A percentile compares a stretch with the other conserved stretches of the same genome.
These are phyloP conservation scores for Acorus calamus DNA, from an alignment of 106 monocot genomes.

Conservation along the genomic window DNA sequence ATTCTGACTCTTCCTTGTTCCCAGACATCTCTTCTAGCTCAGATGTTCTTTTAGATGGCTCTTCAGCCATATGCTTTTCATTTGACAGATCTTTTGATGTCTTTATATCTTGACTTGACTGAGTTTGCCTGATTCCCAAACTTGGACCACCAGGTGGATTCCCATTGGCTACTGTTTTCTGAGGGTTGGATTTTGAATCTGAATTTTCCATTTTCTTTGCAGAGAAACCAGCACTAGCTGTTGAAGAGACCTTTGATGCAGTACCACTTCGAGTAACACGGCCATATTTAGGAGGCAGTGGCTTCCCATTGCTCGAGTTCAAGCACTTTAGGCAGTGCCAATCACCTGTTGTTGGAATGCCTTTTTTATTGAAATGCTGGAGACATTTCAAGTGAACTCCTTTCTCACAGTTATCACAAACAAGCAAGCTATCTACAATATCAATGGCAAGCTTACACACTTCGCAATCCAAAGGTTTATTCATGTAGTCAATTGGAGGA, in stretches of 20 bases:
- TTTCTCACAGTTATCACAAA: conserved; percentile 94
- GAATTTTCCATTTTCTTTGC: conserved; percentile 30
- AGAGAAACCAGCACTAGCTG: conserved; percentile 18
- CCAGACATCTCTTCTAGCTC: conserved; percentile 3
- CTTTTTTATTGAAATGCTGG: conserved; percentile 42
- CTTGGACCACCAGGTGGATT: conserved; percentile 16
- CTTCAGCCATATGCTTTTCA: conserved; percentile 4
- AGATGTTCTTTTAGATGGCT: conserved; percentile 7
- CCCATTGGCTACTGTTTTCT: conserved; percentile 25
- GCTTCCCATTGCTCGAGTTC: conserved; percentile 61
- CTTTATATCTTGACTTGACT: conserved; percentile 11
- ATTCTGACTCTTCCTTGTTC: conserved; percentile 1
- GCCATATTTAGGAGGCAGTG: conserved; percentile 95
- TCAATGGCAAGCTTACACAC: conserved; percentile 57
- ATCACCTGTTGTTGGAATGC: conserved; percentile 59
- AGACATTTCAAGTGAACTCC: conserved; percentile 89
- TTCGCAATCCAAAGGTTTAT: conserved; percentile 43
- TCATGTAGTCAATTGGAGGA: conserved; percentile 73
- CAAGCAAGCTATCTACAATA: conserved; percentile 73
- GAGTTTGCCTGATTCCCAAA: background rate
- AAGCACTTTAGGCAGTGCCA: conserved; percentile 94
- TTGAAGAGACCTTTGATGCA: conserved; percentile 29
- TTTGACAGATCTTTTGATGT: background rate
- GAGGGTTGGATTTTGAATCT: conserved; percentile 33
- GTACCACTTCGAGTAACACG: conserved; percentile 60